A percentile compares a stretch with the other conserved stretches of the same genome.
Conservation (phyloP, 1,284 basidiomycete genomes). For the Trichosporon sp. region DNA sequence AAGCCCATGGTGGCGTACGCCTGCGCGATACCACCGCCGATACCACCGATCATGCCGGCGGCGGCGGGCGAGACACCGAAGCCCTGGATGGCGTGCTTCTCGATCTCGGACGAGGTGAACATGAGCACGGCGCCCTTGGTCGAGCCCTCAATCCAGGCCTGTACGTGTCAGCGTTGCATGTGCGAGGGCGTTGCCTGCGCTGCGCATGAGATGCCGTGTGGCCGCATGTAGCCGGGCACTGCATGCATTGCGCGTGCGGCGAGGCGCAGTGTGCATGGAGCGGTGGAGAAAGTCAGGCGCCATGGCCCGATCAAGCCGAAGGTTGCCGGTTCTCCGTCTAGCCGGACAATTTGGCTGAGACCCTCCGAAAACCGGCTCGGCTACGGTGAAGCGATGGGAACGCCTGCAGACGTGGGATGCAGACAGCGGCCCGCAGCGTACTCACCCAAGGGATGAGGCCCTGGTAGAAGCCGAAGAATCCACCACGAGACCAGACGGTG, state of each 20-base stretch:
- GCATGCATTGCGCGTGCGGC: background rate
- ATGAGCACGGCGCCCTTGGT: constrained; percentile 96
- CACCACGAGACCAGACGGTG: constrained; percentile 88
- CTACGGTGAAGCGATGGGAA: background rate
- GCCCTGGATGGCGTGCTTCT: constrained; percentile 59
- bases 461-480: constrained; percentile 88
- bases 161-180: constrained; percentile 5
- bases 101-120: constrained; percentile 92
- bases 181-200: background rate
- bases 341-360: constrained; percentile 1
- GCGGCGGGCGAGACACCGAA: constrained; percentile 73
- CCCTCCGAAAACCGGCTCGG: background rate
- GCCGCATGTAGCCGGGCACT: background rate
- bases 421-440: constrained; percentile 8
- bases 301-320: background rate
- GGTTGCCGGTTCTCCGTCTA: constrained; percentile 7
- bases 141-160: constrained; percentile 99
- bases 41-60: constrained; percentile 89
- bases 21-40: constrained; percentile 95
- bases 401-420: background rate
- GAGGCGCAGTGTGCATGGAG: background rate
- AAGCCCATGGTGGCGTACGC: constrained; percentile 99
- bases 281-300: background rate
- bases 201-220: background rate
- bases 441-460: constrained; percentile 96